Evolutionary conservation across 2,329 filamentous ascomycete genomes (phyloP), one percentile per base, ranked within the genome.

Genomic region (Bimuria novae-zelandiae): DNA sequence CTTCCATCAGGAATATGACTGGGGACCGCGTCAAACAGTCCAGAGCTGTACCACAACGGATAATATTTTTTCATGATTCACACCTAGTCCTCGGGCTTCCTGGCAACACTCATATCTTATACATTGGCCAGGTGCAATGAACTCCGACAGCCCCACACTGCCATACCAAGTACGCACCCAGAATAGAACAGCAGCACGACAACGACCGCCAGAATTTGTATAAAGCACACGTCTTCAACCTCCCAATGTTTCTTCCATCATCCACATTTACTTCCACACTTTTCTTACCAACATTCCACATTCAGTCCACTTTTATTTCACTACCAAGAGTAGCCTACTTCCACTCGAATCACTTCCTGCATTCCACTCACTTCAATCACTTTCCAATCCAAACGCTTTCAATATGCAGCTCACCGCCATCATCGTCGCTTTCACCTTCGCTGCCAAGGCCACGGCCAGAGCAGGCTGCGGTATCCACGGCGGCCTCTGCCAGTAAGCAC

Each of bases 401-500:
- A 49, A 33, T 29, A 48, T 49, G 40, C 12, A 49, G 36, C 42
- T 49, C 37, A 32, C 37, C 46, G 35, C 37, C 12, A 21, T 25
- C 36, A 41, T 49, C 36, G 14, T 49, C 21, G 46, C 46, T 40
- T 32, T 49, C 44, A 37, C 33, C 46, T 40, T 41, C 36, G 46
- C 46, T 17, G 27, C 36, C 19, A 16, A 36, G 25, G 27, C 46
- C 5, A 50, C 39, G 27, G 48, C 48, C 11, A 30, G 23, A 17
- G 41, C 41, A n/a, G n/a, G n/a, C 19, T 51, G 49, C 35, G 49
- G 41, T 32, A 40, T 51, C 19, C 40, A 40, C 49, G 49, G 49
- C 3, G n/a, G n/a, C n/a, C n/a, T 23, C 41, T 22, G 29, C 42
- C 23, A 45, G 49, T 35, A 51, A 39, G 49, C 49, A 30, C 43